These are phyloP conservation scores for Cystofilobasidium ferigula DNA, from an alignment of 768 basidiomycete genomes.

Conservation along the genomic window DNA sequence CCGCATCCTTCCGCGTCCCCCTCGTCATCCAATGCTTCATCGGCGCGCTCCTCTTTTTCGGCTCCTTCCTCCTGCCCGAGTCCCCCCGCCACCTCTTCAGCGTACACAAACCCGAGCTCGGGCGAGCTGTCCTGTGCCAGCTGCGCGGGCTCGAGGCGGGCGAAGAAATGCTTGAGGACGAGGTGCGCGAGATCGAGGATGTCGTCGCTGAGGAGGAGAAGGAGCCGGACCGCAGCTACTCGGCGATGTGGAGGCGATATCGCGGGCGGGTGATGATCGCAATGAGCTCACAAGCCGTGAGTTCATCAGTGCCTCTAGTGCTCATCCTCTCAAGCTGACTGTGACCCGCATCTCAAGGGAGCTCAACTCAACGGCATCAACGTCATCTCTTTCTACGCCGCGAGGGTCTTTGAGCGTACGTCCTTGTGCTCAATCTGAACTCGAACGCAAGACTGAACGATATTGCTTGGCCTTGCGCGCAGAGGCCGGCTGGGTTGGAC, in stretches of 20 bases:
- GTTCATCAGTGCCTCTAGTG: neutral
- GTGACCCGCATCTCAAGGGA: neutral
- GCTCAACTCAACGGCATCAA: constrained; percentile 4
- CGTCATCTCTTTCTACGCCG: constrained; percentile 47
- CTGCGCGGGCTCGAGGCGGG: constrained; percentile 70
- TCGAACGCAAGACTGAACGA: too few relatives aligned
- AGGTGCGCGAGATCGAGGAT: constrained; percentile 82
- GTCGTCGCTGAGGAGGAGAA: constrained; percentile 31
- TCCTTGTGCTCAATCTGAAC: too few relatives aligned
- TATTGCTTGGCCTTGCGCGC: neutral
- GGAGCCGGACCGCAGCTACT: constrained; percentile 55
- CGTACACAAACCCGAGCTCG: constrained; percentile 67
- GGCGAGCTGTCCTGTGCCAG: constrained; percentile 75
- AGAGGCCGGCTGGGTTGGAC: constrained; percentile 84
- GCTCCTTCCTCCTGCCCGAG: constrained; percentile 76
- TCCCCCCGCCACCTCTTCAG: constrained; percentile 87
- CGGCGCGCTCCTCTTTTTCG: constrained; percentile 63
- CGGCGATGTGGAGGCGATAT: constrained; percentile 74
- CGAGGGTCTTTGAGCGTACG: constrained; percentile 81
- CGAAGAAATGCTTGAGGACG: constrained; percentile 58
- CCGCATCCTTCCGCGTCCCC: constrained; percentile 84
- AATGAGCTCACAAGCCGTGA: constrained; percentile 79
- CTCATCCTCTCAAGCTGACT: neutral
- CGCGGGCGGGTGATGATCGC: constrained; percentile 78
- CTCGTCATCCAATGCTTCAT: constrained; percentile 64